Evolutionary conservation across 2,329 filamentous ascomycete genomes (phyloP), one percentile per base, ranked within the genome.

Genomic region (Catunica adiposa): DNA sequence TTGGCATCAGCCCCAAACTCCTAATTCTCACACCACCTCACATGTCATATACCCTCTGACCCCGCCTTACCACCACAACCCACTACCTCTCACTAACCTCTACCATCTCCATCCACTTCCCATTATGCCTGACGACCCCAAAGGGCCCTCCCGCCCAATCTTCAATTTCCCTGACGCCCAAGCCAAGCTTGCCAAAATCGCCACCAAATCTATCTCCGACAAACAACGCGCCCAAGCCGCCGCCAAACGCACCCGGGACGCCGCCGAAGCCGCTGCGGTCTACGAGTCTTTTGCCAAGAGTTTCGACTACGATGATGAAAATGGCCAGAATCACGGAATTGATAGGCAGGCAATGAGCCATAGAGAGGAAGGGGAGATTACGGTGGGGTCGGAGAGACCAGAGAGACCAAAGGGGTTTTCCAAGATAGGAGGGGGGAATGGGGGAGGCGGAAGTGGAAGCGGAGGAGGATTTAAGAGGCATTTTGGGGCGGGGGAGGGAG

Each of bases 231-330:
- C 86, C 58, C 88, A 94, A 66, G 86, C 86, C 56, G 88, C 94
- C 72, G 88, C 87, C 23, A 95, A 95, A 70, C 82, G 86, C 58
- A 77, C 79, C 62, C 79, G 87, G 61, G 89, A 94, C 68, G 84
- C 84, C 63, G 87, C 84, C 61, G 89, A 95, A 69, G 94, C 86
- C 5, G 86, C 85, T 22, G 88, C 87, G 23, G 87, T 89, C 0
- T 86, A 89, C 67, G 81, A 88, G 62, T 87, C 90, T 61, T 95
- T 95, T 62, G 80, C 92, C 56, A 90, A 90, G 68, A 88, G 77
- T 56, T 86, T 86, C 62, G 82, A 81, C 47, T 73, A 77, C 59
- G 79, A 82, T 38, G 76, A 77, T 25, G 72, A 75, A 42, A 71
- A 75, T 46, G 67, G n/a, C n/a, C 72, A 64, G 63, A 38, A 9